These are phyloP conservation scores for Mycogone perniciosa DNA, from an alignment of 2,329 filamentous ascomycete species.

Conservation along the genomic window DNA sequence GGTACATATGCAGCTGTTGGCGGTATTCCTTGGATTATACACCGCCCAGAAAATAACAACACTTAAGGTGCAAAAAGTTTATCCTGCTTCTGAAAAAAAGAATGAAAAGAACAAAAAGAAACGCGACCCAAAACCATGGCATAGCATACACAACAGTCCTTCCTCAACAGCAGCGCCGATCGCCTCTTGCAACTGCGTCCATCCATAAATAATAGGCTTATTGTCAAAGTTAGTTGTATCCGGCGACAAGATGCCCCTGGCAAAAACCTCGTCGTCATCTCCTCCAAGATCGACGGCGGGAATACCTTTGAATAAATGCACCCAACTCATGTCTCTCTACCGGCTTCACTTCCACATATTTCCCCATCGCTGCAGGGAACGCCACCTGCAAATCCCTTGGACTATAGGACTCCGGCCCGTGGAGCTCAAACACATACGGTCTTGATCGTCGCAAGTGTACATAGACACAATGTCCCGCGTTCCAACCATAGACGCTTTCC, in stretches of 20 bases:
- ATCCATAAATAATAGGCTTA: slow-evolving; percentile 17
- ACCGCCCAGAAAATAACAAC: too few species aligned
- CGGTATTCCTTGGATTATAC: too few species aligned
- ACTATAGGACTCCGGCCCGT: slow-evolving; percentile 24
- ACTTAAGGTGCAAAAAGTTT: too few species aligned
- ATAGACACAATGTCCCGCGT: slow-evolving; percentile 20
- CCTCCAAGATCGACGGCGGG: slow-evolving; percentile 17
- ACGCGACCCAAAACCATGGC: too few species aligned
- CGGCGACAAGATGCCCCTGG: slow-evolving; percentile 19
- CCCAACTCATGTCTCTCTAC: slow-evolving; percentile 21
- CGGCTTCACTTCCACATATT: slow-evolving; percentile 20
- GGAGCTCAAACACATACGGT: slow-evolving; percentile 27
- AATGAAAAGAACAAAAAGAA: too few species aligned
- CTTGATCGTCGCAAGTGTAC: slow-evolving; percentile 20
- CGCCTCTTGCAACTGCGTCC: slow-evolving; percentile 16
- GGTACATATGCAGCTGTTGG: too few species aligned
- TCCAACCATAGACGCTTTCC: slow-evolving; percentile 27
- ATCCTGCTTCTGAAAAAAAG: too few species aligned
- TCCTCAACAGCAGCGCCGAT: slow-evolving; percentile 10
- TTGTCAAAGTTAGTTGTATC: slow-evolving; percentile 10
- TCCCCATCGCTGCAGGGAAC: slow-evolving; percentile 22
- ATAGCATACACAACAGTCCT: neutral
- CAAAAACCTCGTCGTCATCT: slow-evolving; percentile 25
- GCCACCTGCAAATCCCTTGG: slow-evolving; percentile 24
- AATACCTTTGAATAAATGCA: slow-evolving; percentile 18